phyloP scores from a whole-genome alignment of 257 asterid species.

The Apocynum venetum region DNA sequence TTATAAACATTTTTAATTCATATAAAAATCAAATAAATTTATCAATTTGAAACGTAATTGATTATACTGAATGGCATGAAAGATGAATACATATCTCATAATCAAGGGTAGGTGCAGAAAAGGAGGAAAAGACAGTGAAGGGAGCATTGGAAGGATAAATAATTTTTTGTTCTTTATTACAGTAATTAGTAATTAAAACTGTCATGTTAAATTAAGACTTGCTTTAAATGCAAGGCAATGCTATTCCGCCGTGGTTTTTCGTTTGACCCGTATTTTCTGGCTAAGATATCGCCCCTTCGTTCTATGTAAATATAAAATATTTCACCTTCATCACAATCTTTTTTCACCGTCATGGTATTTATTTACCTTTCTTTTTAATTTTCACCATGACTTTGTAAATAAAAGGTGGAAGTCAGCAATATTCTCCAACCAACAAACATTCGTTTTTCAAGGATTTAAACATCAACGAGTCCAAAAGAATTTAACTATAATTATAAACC shows the following conservation, averaged over 20 bases:
- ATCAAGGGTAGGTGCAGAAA: slow-evolving; percentile 24
- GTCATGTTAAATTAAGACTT: slow-evolving; percentile 12
- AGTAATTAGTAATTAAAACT: neutral
- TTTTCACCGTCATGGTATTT: too few relatives aligned
- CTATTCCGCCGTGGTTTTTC: neutral
- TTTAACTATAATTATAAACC: too few relatives aligned
- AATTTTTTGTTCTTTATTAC: too few relatives aligned
- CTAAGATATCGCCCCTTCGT: slow-evolving; percentile 10
- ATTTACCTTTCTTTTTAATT: neutral
- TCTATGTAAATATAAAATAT: neutral
- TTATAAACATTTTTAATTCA: too few relatives aligned
- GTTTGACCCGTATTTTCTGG: slow-evolving; percentile 26
- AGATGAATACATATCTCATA: neutral
- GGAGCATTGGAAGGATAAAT: slow-evolving; percentile 17
- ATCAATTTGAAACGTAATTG: too few relatives aligned
- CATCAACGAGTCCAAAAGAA: too few relatives aligned
- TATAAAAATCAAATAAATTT: too few relatives aligned
- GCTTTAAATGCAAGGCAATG: slow-evolving; percentile 28
- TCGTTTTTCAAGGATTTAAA: neutral
- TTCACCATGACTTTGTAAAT: neutral
- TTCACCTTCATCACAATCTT: neutral
- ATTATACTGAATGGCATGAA: too few relatives aligned
- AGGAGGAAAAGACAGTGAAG: slow-evolving; percentile 14
- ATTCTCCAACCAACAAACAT: neutral
- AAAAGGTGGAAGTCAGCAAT: too few relatives aligned